Evolutionary conservation across 768 basidiomycete species (phyloP), one percentile per base, ranked within the genome.

Genomic region (Rhizopogon rudus): DNA sequence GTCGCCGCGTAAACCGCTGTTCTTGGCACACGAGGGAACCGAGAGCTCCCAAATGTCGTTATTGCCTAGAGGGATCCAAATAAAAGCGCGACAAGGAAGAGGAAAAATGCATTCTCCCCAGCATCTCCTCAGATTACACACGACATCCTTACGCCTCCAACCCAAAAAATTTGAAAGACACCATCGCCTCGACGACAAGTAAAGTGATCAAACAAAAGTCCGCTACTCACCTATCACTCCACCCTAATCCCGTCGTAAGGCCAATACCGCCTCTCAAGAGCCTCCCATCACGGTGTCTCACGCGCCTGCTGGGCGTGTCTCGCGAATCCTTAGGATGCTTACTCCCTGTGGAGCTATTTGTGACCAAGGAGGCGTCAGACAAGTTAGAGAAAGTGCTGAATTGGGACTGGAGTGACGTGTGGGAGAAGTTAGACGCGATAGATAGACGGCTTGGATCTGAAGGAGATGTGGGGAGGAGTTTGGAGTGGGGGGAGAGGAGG

Each of bases 241-340:
- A 88, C 0, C 86, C 86, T 13, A 88, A 68, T 6, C 86, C 86
- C 7, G 86, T 88, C 5, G 86, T 88, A 52, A 88, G 64, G 2
- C 86, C 86, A 51, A 87, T 77, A 2, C 86, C 86, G 1, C 84
- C 86, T 46, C 73, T 67, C 53, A 88, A 68, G 16, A 81, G 55
- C 35, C 67, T 70, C 0, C 84, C 85, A 61, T 88, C 85, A 2
- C 84, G 78, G 65, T 87, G 86, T 28, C 86, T 71, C 1, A 77
- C 75, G 33, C 83, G 70, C 39, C 86, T 71, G 61, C 70, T 75
- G 0, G 75, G 76, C 0, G 84, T 87, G 61, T 88, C 81, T 1
- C 83, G 72, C 25, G 77, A 68, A 49, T 86, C 84, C 60, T 82
- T 84, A 46, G 55, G 60, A 14, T 69, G 66, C 40, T 63, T 71